phyloP scores from a whole-genome alignment of 2,329 filamentous ascomycete species.

The Ophiobolus disseminans region DNA sequence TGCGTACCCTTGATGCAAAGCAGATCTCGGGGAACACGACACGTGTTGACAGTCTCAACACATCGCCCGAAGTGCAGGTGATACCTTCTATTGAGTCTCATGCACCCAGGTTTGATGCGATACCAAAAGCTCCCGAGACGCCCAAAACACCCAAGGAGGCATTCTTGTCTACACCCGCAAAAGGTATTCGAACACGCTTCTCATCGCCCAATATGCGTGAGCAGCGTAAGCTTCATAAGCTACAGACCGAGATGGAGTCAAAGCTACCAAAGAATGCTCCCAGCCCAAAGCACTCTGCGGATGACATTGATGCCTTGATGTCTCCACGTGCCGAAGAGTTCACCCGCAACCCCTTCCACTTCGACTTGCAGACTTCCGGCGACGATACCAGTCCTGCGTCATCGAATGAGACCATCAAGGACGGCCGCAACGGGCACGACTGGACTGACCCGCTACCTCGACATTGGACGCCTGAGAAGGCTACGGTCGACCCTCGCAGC shows the following conservation, averaged over 20 bases:
- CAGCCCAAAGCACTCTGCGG: conserved; percentile 35
- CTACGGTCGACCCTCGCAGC: conserved; percentile 73
- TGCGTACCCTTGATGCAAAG: conserved; percentile 17
- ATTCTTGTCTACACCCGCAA: conserved; percentile 41
- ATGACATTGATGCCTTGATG: conserved; percentile 64
- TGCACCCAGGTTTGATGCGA: conserved; percentile 7
- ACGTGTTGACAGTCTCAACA: conserved; percentile 36
- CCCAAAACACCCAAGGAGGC: conserved; percentile 22
- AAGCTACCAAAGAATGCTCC: conserved; percentile 39
- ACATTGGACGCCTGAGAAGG: conserved; percentile 60
- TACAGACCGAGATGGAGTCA: conserved; percentile 50
- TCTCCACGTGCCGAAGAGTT: conserved; percentile 77
- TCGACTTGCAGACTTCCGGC: conserved; percentile 35
- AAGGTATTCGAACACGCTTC: conserved; percentile 45
- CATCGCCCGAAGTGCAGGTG: conserved; percentile 22
- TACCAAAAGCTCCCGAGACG: conserved; percentile 23
- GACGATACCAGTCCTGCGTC: conserved; percentile 41
- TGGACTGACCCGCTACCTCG: conserved; percentile 35
- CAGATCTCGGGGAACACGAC: conserved; percentile 13
- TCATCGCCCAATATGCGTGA: conserved; percentile 50
- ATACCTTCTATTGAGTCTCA: conserved; percentile 16
- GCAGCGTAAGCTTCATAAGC: conserved; percentile 47
- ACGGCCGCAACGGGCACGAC: conserved; percentile 33
- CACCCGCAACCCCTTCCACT: conserved; percentile 60
- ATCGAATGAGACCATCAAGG: conserved; percentile 43